phyloP scores from a whole-genome alignment of 1,284 basidiomycete species.

The Testicularia cyperi region DNA sequence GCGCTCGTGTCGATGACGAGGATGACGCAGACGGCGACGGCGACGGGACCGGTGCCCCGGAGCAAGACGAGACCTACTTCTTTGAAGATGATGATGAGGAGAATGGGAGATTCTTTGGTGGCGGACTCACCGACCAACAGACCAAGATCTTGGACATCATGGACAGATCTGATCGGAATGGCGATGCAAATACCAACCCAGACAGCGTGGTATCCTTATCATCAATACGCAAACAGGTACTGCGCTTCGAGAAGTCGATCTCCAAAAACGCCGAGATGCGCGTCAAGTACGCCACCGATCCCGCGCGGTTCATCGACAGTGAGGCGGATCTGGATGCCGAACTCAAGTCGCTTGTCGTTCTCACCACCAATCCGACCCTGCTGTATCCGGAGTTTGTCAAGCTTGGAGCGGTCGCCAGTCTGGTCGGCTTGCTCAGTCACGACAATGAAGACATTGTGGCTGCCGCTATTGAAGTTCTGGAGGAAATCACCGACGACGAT shows the following conservation, averaged over 20 bases:
- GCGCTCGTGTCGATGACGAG: constrained; percentile 27
- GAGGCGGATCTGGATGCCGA: constrained; percentile 89
- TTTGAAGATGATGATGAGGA: constrained; percentile 56
- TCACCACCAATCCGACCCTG: constrained; percentile 80
- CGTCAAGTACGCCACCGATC: constrained; percentile 62
- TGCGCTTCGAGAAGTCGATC: constrained; percentile 81
- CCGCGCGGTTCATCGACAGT: constrained; percentile 88
- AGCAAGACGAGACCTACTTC: constrained; percentile 21
- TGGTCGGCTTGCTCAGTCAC: constrained; percentile 74
- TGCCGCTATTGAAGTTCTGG: constrained; percentile 64
- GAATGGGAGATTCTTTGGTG: constrained; percentile 54
- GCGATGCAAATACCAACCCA: not conserved
- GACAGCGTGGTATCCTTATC: constrained; percentile 1
- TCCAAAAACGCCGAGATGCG: constrained; percentile 93
- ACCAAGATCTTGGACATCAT: constrained; percentile 54
- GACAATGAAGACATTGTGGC: constrained; percentile 57
- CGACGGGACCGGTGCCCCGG: constrained; percentile 1
- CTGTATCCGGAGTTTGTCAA: constrained; percentile 87
- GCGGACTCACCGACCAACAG: constrained; percentile 54
- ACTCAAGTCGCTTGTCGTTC: constrained; percentile 75
- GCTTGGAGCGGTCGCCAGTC: constrained; percentile 70
- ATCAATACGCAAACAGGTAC: constrained; percentile 68
- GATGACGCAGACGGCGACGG: constrained; percentile 15
- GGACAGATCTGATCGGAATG: constrained; percentile 21
- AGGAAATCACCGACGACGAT: constrained; percentile 95